These are phyloP conservation scores for Chrysanthemum lavandulifolium DNA, from an alignment of 129 eudicot genomes.

Conservation along the genomic window DNA sequence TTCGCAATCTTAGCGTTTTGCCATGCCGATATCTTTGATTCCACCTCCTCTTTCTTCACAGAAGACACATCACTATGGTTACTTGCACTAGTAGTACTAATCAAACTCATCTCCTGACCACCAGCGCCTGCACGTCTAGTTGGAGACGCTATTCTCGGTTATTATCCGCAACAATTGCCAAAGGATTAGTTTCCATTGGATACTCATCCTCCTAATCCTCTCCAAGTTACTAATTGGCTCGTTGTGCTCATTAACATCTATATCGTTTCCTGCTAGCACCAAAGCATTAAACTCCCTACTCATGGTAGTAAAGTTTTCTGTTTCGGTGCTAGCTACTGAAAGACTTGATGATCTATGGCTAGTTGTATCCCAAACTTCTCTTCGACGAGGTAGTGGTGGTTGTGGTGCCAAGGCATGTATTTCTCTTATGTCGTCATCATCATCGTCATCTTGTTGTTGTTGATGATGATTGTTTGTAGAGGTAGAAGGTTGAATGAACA, in stretches of 20 bases:
- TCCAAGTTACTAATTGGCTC: conserved; percentile 42
- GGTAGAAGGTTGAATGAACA: conserved; percentile 36
- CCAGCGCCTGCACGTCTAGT: conserved; percentile 22
- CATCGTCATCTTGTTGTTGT: conserved; percentile 11
- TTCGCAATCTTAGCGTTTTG: conserved; percentile 82
- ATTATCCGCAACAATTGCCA: conserved; percentile 80
- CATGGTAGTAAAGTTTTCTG: conserved; percentile 75
- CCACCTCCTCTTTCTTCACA: conserved; percentile 97
- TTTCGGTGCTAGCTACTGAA: conserved; percentile 45
- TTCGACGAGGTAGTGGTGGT: conserved; percentile 30
- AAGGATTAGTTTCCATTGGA: conserved; percentile 60
- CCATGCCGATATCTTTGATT: conserved; percentile 86
- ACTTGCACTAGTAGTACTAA: conserved; percentile 2
- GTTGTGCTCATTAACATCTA: conserved; percentile 36
- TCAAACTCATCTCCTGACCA: conserved; percentile 29
- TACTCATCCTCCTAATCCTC: conserved; percentile 67
- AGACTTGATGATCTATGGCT: conserved; percentile 56
- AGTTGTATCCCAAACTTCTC: conserved; percentile 60
- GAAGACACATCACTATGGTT: conserved; percentile 35
- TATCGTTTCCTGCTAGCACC: conserved; percentile 71
- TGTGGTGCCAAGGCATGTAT: conserved; percentile 73
- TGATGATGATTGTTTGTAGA: not conserved
- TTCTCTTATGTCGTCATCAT: conserved; percentile 47
- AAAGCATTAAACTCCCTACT: conserved; percentile 87
- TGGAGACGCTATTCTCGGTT: conserved; percentile 41